These are phyloP conservation scores for Sarcomyxa edulis DNA, from an alignment of 768 basidiomycete genomes.

Conservation along the genomic window DNA sequence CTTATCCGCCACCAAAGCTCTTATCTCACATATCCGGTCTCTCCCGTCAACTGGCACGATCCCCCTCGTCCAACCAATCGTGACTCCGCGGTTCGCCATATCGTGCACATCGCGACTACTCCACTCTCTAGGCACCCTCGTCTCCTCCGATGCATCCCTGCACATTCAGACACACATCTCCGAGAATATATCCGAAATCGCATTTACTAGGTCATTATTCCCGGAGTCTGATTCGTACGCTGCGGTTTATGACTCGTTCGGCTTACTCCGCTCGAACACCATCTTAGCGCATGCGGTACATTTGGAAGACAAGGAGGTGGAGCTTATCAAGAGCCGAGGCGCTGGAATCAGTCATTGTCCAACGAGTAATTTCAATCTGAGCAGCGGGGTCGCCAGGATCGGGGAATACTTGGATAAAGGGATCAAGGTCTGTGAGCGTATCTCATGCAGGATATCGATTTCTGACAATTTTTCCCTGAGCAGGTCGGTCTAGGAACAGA, in stretches of 20 bases:
- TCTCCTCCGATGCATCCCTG: conserved; percentile 51
- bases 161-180: conserved; percentile 91
- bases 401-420: conserved; percentile 77
- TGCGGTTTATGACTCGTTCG: conserved; percentile 73
- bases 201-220: conserved; percentile 61
- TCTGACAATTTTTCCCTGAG: neutral
- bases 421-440: conserved; percentile 61
- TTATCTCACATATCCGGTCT: conserved; percentile 67
- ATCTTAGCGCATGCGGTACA: conserved; percentile 87
- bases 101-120: conserved; percentile 77
- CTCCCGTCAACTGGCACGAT: conserved; percentile 31
- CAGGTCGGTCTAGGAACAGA: conserved; percentile 96
- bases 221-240: conserved; percentile 65
- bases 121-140: conserved; percentile 53
- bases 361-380: conserved; percentile 87
- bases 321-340: conserved; percentile 54
- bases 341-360: conserved; percentile 93
- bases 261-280: conserved; percentile 73
- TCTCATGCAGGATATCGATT: neutral
- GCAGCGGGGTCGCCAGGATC: conserved; percentile 79
- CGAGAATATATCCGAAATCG: conserved; percentile 76
- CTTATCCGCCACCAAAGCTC: conserved; percentile 49
- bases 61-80: conserved; percentile 78
- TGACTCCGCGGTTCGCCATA: conserved; percentile 97
- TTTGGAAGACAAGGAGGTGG: conserved; percentile 67